Evolutionary conservation across 495 filamentous ascomycete species (phyloP).

Genomic region (Collariella sp.): DNA sequence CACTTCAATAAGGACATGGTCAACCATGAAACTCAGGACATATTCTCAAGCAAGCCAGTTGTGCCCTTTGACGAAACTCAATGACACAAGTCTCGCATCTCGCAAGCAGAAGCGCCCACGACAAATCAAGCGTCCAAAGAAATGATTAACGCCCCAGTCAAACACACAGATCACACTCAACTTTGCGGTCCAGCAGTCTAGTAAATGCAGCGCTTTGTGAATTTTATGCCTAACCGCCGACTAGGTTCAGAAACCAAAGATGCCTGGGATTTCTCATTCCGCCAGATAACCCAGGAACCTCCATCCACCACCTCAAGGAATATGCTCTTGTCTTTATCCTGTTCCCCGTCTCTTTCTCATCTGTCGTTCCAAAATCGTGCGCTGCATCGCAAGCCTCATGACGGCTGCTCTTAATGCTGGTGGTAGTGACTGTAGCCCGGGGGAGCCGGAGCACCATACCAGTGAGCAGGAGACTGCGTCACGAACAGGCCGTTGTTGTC

Average conservation of each 20-base stretch:
- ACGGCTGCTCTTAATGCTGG: background rate
- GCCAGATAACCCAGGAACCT: background rate
- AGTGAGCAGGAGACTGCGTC: background rate
- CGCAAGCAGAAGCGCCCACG: no score
- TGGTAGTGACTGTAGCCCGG: background rate
- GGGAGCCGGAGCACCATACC: background rate
- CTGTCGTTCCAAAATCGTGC: background rate
- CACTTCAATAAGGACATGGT: background rate
- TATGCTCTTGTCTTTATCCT: no score
- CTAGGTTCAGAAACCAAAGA: background rate
- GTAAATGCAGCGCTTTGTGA: slow-evolving; percentile 1
- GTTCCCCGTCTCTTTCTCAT: no score
- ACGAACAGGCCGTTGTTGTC: slow-evolving; percentile 1
- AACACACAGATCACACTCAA: background rate
- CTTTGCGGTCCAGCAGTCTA: background rate
- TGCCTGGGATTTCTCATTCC: background rate
- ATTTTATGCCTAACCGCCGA: background rate
- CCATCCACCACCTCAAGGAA: no score
- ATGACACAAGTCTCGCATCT: no score
- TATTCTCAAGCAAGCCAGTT: no score
- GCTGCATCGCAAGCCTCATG: background rate
- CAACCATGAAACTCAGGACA: background rate
- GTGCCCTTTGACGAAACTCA: background rate
- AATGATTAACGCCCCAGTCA: no score
- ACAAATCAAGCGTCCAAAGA: no score